Evolutionary conservation across 2,329 filamentous ascomycete species (phyloP).

Genomic region (Pleomassaria siparia): DNA sequence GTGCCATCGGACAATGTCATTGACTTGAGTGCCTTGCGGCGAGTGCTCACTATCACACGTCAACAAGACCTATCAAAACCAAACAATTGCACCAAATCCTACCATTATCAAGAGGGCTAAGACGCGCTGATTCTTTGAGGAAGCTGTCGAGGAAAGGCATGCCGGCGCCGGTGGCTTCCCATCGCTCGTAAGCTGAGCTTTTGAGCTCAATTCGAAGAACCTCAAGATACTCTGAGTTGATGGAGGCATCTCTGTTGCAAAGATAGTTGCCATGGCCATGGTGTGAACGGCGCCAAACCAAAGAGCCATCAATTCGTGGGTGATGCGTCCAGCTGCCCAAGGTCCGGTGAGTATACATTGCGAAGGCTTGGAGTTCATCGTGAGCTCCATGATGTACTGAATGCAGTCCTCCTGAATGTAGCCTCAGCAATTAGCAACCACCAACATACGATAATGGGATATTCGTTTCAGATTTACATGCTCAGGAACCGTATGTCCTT

Average conservation of each 20-base stretch:
- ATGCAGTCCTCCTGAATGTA: slow-evolving; percentile 26
- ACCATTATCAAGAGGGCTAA: too few relatives aligned
- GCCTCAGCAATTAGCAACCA: neutral
- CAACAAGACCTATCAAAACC: too few relatives aligned
- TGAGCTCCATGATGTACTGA: slow-evolving; percentile 38
- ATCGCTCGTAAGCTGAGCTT: too few relatives aligned
- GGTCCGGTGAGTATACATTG: too few relatives aligned
- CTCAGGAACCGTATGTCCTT: slow-evolving; percentile 10
- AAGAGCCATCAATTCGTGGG: slow-evolving; percentile 37
- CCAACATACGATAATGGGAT: neutral
- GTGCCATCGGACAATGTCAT: slow-evolving; percentile 19
- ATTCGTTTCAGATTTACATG: slow-evolving; percentile 4
- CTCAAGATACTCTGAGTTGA: too few relatives aligned
- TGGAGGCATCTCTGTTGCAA: too few relatives aligned
- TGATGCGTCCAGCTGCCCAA: slow-evolving; percentile 29
- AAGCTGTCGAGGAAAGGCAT: too few relatives aligned
- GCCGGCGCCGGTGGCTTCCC: too few relatives aligned
- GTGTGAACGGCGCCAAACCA: slow-evolving; percentile 40
- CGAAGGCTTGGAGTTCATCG: slow-evolving; percentile 14
- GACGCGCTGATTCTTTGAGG: too few relatives aligned
- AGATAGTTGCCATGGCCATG: slow-evolving; percentile 22
- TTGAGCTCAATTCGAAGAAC: too few relatives aligned
- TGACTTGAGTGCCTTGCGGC: slow-evolving; percentile 16
- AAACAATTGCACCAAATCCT: too few relatives aligned
- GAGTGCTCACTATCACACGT: slow-evolving; percentile 22